These are phyloP conservation scores for Colletotrichum gloeosporioides DNA, from an alignment of 2,329 filamentous ascomycete species.

Conservation along the genomic window DNA sequence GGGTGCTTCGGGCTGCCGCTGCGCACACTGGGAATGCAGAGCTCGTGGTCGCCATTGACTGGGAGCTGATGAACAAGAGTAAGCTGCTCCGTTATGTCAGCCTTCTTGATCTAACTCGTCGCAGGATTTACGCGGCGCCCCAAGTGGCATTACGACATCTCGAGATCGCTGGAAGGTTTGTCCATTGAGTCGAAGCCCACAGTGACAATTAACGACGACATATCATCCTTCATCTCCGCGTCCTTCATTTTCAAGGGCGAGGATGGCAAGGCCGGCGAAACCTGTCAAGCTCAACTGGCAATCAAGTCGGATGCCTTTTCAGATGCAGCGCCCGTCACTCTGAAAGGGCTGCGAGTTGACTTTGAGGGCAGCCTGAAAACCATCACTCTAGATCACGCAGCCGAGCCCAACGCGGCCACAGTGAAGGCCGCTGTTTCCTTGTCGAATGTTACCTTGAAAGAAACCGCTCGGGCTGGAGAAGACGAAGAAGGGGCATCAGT, in stretches of 20 bases:
- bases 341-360: conserved; percentile 57
- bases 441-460: conserved; percentile 30
- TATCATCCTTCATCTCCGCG: conserved; percentile 59
- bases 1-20: conserved; percentile 65
- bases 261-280: conserved; percentile 67
- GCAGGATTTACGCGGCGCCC: conserved; percentile 56
- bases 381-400: conserved; percentile 55
- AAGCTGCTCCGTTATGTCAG: conserved; percentile 29
- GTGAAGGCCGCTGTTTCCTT: conserved; percentile 28
- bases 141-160: conserved; percentile 67
- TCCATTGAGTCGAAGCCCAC: conserved; percentile 48
- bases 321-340: conserved; percentile 54
- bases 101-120: conserved; percentile 23
- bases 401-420: conserved; percentile 8
- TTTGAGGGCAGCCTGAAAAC: conserved; percentile 65
- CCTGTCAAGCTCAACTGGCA: conserved; percentile 60
- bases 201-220: conserved; percentile 56
- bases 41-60: conserved; percentile 66
- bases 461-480: neutral
- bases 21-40: conserved; percentile 56
- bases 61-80: conserved; percentile 68
- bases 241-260: conserved; percentile 64
- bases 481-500: conserved; percentile 36
- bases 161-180: conserved; percentile 59
- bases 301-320: conserved; percentile 62